Base-by-base conservation (phyloP, 2,329 filamentous ascomycete species). In the Lanzia echinophila region DNA sequence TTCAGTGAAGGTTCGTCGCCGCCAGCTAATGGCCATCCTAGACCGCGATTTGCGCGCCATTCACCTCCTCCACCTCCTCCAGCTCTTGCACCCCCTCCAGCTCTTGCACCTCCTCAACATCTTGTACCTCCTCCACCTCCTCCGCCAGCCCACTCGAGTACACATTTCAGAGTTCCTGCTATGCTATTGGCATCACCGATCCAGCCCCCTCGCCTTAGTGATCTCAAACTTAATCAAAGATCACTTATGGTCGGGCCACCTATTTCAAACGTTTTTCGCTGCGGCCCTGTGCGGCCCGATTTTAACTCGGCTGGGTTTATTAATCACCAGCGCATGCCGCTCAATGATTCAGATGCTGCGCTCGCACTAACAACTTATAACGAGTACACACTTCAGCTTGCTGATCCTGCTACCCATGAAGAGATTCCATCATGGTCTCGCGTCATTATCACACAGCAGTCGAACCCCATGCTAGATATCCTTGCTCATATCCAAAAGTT, bases 331-430 rank as follows among this genome's bases (percentile, higher is more conserved):
- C 32, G n/a, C n/a, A n/a, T n/a, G 6, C 32, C 32, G 13, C 32
- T 13, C 32, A 33, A 33, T 33, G 13, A 13, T 17, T n/a, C n/a
- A n/a, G 58, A 61, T 10, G 52, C 58, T 17, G 20, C 33, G 0
- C 10, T 53, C 3, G 58, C 57, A 17, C 41, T 65, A 2, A 62
- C 58, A 47, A 58, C 54, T 2, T 65, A 60, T 41, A 53, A 42
- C 12, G 57, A 60, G 34, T 64, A 58, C 38, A 63, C 59, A 1
- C 47, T 64, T 32, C 62, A 58, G 13, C 20, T 52, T 19, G 47
- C 42, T 3, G 50, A 55, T 10, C 15, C 51, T 10, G n/a, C 36
- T 1, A 17, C 48, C 3, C 44, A 44, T 4, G 13, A 20, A n/a
- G 11, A 36, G 3, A 28, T 38, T 5, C 43, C 47, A 3, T 42